phyloP scores from a whole-genome alignment of 116 monocot genomes.

The Posidonia oceanica region DNA sequence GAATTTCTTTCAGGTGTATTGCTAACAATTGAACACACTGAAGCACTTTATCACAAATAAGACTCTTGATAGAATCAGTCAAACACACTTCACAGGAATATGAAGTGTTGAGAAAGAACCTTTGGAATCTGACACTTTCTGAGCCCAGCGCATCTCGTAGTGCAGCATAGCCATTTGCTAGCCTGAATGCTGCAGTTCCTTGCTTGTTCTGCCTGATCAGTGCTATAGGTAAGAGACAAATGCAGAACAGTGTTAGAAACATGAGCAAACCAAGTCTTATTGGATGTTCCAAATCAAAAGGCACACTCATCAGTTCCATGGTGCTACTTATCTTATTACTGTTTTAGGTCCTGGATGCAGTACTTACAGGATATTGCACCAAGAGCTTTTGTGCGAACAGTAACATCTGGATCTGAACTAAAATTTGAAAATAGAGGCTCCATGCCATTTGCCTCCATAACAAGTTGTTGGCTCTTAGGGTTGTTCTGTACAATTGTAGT shows the following conservation, averaged over 20 bases:
- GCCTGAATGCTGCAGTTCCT: slow-evolving; percentile 59
- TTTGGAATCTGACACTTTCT: slow-evolving; percentile 59
- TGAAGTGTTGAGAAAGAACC: slow-evolving; percentile 19
- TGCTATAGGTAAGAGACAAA: slow-evolving; percentile 21
- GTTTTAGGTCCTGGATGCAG: not conserved
- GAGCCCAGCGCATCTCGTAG: slow-evolving; percentile 75
- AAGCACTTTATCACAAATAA: not conserved
- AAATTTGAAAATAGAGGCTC: slow-evolving; percentile 73
- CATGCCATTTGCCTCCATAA: slow-evolving; percentile 81
- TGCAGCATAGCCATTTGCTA: slow-evolving; percentile 79
- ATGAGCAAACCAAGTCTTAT: not conserved
- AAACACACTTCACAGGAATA: not conserved
- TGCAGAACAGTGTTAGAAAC: not conserved
- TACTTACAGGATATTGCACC: slow-evolving; percentile 90
- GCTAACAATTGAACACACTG: too few relatives aligned
- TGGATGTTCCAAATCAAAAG: not conserved
- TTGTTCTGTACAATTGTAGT: slow-evolving; percentile 89
- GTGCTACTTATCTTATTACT: not conserved
- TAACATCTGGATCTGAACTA: slow-evolving; percentile 56
- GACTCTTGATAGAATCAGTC: not conserved
- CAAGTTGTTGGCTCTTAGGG: slow-evolving; percentile 72
- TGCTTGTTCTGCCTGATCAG: slow-evolving; percentile 71
- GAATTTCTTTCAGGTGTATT: too few relatives aligned
- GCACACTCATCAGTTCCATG: not conserved
- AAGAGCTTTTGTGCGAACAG: slow-evolving; percentile 72